Conservation (phyloP, 169 alveolate genomes). For the Toxoplasma gondii region DNA sequence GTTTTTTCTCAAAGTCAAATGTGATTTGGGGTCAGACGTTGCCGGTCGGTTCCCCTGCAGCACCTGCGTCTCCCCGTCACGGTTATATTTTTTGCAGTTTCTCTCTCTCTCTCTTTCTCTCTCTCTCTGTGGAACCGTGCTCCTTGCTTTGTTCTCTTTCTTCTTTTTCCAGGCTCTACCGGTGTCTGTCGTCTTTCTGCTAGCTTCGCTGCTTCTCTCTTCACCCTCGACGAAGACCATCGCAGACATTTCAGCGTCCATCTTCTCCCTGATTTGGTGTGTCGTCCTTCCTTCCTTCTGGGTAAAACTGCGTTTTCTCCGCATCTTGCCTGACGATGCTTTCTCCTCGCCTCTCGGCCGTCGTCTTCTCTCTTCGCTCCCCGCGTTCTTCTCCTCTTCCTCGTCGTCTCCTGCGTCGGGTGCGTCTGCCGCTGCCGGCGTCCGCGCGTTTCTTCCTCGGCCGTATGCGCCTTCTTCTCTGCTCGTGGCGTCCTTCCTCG, state of each 20-base stretch:
- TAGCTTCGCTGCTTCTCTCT: neutral
- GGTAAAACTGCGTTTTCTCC: conserved; percentile 38
- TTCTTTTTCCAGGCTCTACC: neutral
- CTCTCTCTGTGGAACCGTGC: neutral
- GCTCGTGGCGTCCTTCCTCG: neutral
- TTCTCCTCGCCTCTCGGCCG: neutral
- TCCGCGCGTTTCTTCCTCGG: neutral
- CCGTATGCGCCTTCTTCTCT: conserved; percentile 16
- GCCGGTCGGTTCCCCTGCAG: too few species aligned
- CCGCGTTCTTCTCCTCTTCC: neutral
- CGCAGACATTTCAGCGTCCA: conserved; percentile 31
- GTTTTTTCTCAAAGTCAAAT: neutral
- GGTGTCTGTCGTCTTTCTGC: conserved; percentile 2
- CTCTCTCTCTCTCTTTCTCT: too few species aligned
- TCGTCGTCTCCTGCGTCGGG: neutral
- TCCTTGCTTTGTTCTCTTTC: neutral
- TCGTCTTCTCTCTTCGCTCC: neutral
- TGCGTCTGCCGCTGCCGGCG: neutral
- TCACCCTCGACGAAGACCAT: conserved; percentile 17
- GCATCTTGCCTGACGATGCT: neutral
- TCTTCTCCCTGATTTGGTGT: conserved; percentile 27
- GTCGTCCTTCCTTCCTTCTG: conserved; percentile 44
- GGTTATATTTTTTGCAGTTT: too few species aligned
- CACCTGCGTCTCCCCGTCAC: too few species aligned
- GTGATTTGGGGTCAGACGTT: neutral